Base-by-base conservation (phyloP, 2,329 filamentous ascomycete species). In the Dissoconium aciculare region DNA sequence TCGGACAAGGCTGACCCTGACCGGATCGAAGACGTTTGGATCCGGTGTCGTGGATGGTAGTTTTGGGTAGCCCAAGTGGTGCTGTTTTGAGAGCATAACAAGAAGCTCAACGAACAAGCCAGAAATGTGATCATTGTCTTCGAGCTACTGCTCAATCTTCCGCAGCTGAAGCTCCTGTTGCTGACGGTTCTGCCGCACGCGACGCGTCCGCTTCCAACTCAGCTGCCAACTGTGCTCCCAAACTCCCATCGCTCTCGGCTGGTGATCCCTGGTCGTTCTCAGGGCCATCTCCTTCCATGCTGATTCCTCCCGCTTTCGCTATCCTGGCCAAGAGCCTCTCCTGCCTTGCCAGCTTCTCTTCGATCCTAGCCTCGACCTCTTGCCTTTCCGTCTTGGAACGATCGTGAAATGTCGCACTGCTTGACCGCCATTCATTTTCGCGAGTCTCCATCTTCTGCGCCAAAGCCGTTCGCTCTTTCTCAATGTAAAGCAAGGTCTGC, bases 11-110 rank as follows among this genome's bases (percentile, higher is more conserved):
- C 60, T 13, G 64, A 70, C 41, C 63, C 74, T 36, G 64, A 69
- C 43, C 64, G 81, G 37, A 62, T 80, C 21, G 34, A 40, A n/a
- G 81, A 87, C 60, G 67, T 85, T 13, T 87, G 79, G 78, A 59
- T 67, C 11, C 60, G 77, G 38, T 78, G 73, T 65, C 65, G 70
- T 33, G 77, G 77, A 0, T 82, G 77, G 78, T 81, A 53, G 44
- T 40, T 4, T 8, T 23, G 19, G 9, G 19, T 23, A 8, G 19
- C n/a, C 19, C n/a, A n/a, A n/a, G n/a, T n/a, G n/a, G n/a, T n/a
- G n/a, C n/a, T n/a, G n/a, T n/a, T n/a, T 16, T 9, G 21, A n/a
- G 5, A 26, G 11, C 6, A 26, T 14, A 11, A 6, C 13, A 17
- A 27, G 12, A 17, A 14, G 12, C 10, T n/a, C 24, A 11, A 27